Percentiles rank a stretch among this genome's conserved stretches.
phyloP scores from a whole-genome alignment of 164 flowering plant genomes.

The Saururus chinensis region DNA sequence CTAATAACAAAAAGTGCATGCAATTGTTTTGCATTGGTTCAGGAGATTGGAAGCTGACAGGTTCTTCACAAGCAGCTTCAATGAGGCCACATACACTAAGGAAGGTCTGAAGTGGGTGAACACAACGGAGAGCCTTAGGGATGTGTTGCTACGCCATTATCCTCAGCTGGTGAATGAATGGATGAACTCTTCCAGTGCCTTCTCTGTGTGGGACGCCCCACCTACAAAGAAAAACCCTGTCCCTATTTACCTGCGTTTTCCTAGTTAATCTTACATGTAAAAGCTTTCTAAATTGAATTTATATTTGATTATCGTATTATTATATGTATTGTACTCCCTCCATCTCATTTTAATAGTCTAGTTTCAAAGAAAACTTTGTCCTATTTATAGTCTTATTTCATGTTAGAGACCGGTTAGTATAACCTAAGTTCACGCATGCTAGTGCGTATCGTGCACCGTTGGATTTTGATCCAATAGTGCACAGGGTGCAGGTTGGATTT shows the following conservation, averaged over 20 bases:
- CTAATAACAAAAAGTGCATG: neutral
- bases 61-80: conserved; percentile 32
- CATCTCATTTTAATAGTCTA: too few relatives aligned
- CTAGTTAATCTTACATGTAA: conserved; percentile 4
- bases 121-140: conserved; percentile 31
- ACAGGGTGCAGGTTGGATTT: too few relatives aligned
- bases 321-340: too few relatives aligned
- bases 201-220: conserved; percentile 33
- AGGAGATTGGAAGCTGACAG: conserved; percentile 39
- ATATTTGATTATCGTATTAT: too few relatives aligned
- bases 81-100: conserved; percentile 26
- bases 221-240: conserved; percentile 15
- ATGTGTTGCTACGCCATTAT: conserved; percentile 28
- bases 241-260: conserved; percentile 28
- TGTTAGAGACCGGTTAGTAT: too few relatives aligned
- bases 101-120: conserved; percentile 38
- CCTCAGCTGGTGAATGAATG: conserved; percentile 23
- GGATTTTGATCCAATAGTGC: too few relatives aligned
- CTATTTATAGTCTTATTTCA: too few relatives aligned
- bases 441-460: too few relatives aligned
- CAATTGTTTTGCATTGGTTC: neutral
- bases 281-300: too few relatives aligned
- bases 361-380: too few relatives aligned
- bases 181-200: conserved; percentile 34
- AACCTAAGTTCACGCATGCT: too few relatives aligned